Base-by-base conservation (phyloP, 164 flowering plant genomes). In the Stephania japonica region DNA sequence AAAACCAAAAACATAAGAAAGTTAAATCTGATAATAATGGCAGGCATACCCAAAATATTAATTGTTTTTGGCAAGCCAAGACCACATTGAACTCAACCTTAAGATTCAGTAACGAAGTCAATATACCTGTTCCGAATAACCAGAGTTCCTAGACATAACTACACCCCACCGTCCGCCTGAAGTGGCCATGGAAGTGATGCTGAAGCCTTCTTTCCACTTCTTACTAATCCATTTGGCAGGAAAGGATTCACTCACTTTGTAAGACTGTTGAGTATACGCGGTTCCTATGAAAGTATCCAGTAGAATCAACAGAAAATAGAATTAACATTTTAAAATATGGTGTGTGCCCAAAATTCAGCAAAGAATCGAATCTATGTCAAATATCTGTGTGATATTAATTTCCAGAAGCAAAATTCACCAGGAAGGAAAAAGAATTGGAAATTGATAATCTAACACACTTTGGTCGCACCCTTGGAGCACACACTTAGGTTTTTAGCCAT, bases 201-300 rank as follows among this genome's bases (percentile, higher is more conserved):
- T 89, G 77, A 92, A 92, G 13, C 97, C 97, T 83, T 92, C 97
- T 81, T 86, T 92, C 95, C 97, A 92, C 78, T 92, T 92, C 71
- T 92, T 92, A 72, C 86, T 90, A 63, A 92, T 92, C 95, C 97
- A 90, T 80, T 91, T 91, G 80, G 87, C 90, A 9, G 97, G 93
- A 75, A 92, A 92, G 2, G 93, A 83, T 69, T 92, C 97, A 71
- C 94, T 90, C 65, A 92, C 92, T 88, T 92, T 92, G 77, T 92
- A 92, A 0, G 93, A 89, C 70, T 92, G 97, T 72, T 92, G 97
- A 59, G 89, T 84, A 65, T 88, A 92, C 27, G 88, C 86, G 64
- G 95, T 88, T 72, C 97, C 97, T 92, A 70, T n/a, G 69, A 74
- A 9, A 74, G 47, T 67, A 38, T 7, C 64, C 18, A 71, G 23